These are phyloP conservation scores for Pleurotus cornucopiae DNA, from an alignment of 768 basidiomycete species.

Conservation along the genomic window DNA sequence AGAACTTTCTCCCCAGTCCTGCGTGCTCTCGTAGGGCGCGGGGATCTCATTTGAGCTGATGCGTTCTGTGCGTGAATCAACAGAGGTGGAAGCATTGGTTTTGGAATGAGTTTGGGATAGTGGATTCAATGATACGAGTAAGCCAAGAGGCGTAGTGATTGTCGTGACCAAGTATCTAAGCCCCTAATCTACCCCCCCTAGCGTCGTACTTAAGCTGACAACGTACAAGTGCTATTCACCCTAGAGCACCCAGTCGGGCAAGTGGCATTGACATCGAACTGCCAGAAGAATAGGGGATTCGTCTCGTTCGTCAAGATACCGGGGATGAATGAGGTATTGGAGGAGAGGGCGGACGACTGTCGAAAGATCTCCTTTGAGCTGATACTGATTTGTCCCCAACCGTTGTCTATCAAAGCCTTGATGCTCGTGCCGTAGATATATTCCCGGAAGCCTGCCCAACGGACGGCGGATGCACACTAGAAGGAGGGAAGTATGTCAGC, in stretches of 20 bases:
- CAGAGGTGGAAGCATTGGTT: too few relatives aligned
- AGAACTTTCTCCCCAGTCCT: too few relatives aligned
- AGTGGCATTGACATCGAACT: slow-evolving; percentile 13
- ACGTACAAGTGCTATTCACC: background rate
- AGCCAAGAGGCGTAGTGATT: too few relatives aligned
- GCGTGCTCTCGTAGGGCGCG: too few relatives aligned
- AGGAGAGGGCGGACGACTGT: slow-evolving; percentile 12
- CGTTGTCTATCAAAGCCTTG: slow-evolving; percentile 10
- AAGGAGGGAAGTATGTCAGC: too few relatives aligned
- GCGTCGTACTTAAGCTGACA: too few relatives aligned
- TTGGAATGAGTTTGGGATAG: too few relatives aligned
- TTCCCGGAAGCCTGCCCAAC: slow-evolving; percentile 15
- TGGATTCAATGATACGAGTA: too few relatives aligned
- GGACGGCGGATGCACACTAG: slow-evolving; percentile 17
- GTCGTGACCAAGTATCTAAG: too few relatives aligned
- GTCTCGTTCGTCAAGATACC: slow-evolving; percentile 17
- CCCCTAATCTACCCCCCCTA: too few relatives aligned
- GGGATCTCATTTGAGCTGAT: too few relatives aligned
- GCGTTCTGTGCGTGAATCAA: too few relatives aligned
- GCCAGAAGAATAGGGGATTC: slow-evolving; percentile 13
- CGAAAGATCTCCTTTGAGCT: slow-evolving; percentile 12
- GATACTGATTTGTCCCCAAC: slow-evolving; percentile 16
- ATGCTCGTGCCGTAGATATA: slow-evolving; percentile 17
- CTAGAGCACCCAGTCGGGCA: slow-evolving; percentile 14
- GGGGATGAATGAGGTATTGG: slow-evolving; percentile 11